A percentile compares a stretch with the other conserved stretches of the same genome.
Conservation (phyloP, 768 basidiomycete genomes). For the Epithele typhae region DNA sequence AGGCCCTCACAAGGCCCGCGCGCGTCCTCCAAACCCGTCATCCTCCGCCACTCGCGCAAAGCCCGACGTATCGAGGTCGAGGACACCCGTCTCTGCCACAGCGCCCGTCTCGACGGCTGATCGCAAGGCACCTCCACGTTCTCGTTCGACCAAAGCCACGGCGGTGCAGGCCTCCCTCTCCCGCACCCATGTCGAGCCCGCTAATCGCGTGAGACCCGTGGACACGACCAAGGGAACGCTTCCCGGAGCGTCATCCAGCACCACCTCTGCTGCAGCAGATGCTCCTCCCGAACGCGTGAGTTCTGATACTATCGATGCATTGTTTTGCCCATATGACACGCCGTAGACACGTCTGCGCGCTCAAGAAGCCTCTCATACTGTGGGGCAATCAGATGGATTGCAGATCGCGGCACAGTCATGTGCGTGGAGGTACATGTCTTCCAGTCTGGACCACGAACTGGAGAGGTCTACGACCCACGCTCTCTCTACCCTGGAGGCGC, state of each 20-base stretch:
- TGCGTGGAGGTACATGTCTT: constrained; percentile 59
- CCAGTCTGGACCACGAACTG: constrained; percentile 50
- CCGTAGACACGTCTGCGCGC: constrained; percentile 4
- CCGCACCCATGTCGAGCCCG: constrained; percentile 1
- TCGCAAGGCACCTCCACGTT: constrained; percentile 2
- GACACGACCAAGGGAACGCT: constrained; percentile 9
- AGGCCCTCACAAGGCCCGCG: constrained; percentile 2
- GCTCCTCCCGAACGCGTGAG: too few species aligned
- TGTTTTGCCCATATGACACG: neutral
- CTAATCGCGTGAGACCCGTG: constrained; percentile 12
- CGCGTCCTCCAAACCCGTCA: constrained; percentile 5
- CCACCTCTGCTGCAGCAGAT: neutral
- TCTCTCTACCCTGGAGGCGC: constrained; percentile 33
- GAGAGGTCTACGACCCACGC: constrained; percentile 34
- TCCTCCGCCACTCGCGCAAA: constrained; percentile 7
- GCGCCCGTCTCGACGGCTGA: neutral
- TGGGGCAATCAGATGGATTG: constrained; percentile 25
- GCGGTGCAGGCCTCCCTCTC: constrained; percentile 4
- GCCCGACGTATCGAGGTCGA: constrained; percentile 1
- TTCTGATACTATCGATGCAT: too few species aligned
- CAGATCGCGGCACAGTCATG: constrained; percentile 50
- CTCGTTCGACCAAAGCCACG: constrained; percentile 5
- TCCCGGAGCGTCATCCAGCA: constrained; percentile 1
- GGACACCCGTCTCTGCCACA: constrained; percentile 1
- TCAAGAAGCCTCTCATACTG: neutral